Evolutionary conservation across 352 stramenopile species (phyloP).

Genomic region (Pythium guiyangense): DNA sequence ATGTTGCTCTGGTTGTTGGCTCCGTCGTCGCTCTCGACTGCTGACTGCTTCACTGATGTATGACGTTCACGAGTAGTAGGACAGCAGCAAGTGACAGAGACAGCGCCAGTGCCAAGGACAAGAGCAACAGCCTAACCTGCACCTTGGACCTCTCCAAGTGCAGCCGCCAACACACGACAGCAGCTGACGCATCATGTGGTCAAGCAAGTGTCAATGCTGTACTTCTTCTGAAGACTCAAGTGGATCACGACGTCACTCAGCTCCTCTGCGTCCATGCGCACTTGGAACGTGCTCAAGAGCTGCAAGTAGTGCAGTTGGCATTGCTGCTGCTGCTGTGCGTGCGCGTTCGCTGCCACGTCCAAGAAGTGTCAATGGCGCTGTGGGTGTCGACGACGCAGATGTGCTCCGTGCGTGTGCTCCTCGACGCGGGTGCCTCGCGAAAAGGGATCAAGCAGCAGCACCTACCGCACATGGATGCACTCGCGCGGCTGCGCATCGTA

Average conservation of each 20-base stretch:
- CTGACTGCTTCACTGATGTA: conserved; percentile 33
- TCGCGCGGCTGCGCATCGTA: conserved; percentile 1
- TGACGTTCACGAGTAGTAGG: conserved; percentile 5
- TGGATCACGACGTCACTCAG: conserved; percentile 48
- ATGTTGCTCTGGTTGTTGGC: conserved; percentile 14
- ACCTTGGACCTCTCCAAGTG: too few relatives aligned
- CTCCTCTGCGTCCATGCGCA: conserved; percentile 55
- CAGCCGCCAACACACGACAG: too few relatives aligned
- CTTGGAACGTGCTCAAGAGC: too few relatives aligned
- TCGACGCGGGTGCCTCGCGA: background rate
- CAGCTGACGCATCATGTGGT: conserved; percentile 38
- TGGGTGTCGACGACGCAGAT: background rate
- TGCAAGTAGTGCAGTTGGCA: too few relatives aligned
- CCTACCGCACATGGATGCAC: background rate
- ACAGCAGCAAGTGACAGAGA: too few relatives aligned
- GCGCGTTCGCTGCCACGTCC: too few relatives aligned
- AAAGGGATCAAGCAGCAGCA: background rate
- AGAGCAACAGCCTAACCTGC: too few relatives aligned
- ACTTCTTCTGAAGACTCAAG: conserved; percentile 51
- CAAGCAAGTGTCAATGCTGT: conserved; percentile 60
- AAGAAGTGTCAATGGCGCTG: too few relatives aligned
- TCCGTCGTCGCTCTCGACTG: conserved; percentile 8
- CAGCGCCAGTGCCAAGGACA: too few relatives aligned
- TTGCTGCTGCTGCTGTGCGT: too few relatives aligned
- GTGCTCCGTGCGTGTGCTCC: conserved; percentile 8